Base-by-base conservation (phyloP, 352 stramenopile genomes). In the Phytophthora boehmeriae region DNA sequence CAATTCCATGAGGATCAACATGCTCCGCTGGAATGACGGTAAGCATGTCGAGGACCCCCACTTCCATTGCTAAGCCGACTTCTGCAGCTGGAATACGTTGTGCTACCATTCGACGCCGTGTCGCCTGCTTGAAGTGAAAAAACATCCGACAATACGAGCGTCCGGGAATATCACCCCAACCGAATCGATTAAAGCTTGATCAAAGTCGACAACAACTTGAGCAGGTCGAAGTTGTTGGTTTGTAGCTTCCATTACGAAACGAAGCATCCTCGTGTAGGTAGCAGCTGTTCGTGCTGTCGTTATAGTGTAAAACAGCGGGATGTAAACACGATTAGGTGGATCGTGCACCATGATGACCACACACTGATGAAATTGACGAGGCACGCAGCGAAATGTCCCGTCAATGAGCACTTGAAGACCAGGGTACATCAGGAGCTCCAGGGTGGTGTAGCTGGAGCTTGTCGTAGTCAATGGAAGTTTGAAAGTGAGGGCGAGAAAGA, bases 291-390 rank as follows among this genome's bases (percentile, higher is more conserved):
- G 13, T 5, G 14, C 43, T 1, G 48, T 61, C 2, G 22, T 49
- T 10, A 75, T 35, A 1, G 54, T 48, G 30, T 59, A 71, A 0
- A 56, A 14, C 17, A 53, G 55, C 10, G 38, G 56, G 20, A 67
- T 17, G 20, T 54, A 71, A 0, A 67, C 34, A 10, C 38, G 22
- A 14, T n/a, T 55, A 22, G 42, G 39, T 4, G 27, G 4, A 32
- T 71, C 61, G 19, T 45, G 17, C 0, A 68, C 42, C 51, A 75
- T 71, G 2, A 73, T 2, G 14, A 74, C 19, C 23, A 63, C 34
- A 28, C 61, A 71, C 20, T 68, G 47, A 0, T 62, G n/a, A 32
- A 75, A 71, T 11, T 8, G 30, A 14, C 32, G 17, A 16, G 62
- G 41, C 0, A 56, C 54, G 5, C 25, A 53, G 6, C 57, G 46